Conservation (phyloP, 116 monocot genomes). For the Phalaenopsis hybrid region DNA sequence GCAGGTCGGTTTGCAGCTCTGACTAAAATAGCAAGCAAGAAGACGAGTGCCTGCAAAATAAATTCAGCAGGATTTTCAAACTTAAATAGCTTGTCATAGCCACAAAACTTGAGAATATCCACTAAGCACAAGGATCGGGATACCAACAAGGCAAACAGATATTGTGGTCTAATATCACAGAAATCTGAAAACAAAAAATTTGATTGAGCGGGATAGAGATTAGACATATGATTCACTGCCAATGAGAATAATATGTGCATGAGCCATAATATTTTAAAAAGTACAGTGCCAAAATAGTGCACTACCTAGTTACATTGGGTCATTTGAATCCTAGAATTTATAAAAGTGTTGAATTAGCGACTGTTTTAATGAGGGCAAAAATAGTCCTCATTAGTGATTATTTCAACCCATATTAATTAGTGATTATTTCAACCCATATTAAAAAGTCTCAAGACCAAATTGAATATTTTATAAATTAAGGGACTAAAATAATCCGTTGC, state of each 20-base stretch:
- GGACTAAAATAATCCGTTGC: too few species aligned
- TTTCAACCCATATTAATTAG: too few species aligned
- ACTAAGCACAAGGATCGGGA: not conserved
- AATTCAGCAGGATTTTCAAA: not conserved
- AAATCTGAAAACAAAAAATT: not conserved
- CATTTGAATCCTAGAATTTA: too few species aligned
- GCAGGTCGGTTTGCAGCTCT: slow-evolving; percentile 26
- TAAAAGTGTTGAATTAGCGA: too few species aligned
- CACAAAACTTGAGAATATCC: not conserved
- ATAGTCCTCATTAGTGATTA: too few species aligned
- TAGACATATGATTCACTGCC: not conserved
- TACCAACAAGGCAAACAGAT: not conserved
- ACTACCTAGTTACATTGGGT: too few species aligned
- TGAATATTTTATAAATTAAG: too few species aligned
- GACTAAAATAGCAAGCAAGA: slow-evolving; percentile 46
- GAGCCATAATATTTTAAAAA: not conserved
- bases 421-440: too few species aligned
- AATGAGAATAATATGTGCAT: not conserved
- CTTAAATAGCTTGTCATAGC: not conserved
- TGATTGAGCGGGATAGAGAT: not conserved
- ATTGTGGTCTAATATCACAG: not conserved
- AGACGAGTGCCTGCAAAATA: slow-evolving; percentile 32
- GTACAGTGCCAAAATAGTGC: too few species aligned
- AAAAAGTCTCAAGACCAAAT: too few species aligned
- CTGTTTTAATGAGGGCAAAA: too few species aligned